Evolutionary conservation across 2,329 filamentous ascomycete species (phyloP).

Genomic region (Colletotrichum sp.): DNA sequence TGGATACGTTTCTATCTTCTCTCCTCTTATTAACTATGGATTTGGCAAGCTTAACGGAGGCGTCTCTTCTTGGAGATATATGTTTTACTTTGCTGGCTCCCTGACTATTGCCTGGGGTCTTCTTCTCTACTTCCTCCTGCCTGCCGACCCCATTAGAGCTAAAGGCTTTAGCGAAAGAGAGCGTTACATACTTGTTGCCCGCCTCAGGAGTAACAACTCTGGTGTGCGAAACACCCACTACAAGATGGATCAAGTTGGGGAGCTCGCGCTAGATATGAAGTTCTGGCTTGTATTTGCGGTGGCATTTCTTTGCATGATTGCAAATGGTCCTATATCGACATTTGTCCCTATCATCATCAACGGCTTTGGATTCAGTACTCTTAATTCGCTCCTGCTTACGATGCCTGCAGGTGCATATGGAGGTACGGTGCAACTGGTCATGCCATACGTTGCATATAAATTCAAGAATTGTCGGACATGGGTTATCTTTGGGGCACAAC

Average conservation of each 20-base stretch:
- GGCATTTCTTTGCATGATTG: constrained; percentile 43
- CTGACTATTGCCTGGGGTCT: constrained; percentile 28
- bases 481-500: constrained; percentile 42
- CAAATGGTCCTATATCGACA: constrained; percentile 48
- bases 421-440: constrained; percentile 40
- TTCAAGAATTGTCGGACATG: constrained; percentile 37
- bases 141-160: constrained; percentile 31
- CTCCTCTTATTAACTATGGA: constrained; percentile 37
- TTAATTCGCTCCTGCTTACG: constrained; percentile 46
- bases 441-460: constrained; percentile 44
- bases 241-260: constrained; percentile 45
- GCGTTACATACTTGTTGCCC: constrained; percentile 29
- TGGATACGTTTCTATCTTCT: constrained; percentile 37
- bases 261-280: constrained; percentile 35
- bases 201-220: constrained; percentile 38
- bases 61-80: constrained; percentile 34
- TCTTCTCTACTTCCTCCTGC: constrained; percentile 30
- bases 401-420: constrained; percentile 44
- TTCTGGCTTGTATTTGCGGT: constrained; percentile 46
- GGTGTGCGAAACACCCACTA: constrained; percentile 46
- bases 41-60: constrained; percentile 32
- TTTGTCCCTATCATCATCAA: constrained; percentile 51
- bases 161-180: constrained; percentile 33
- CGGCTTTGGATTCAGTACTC: constrained; percentile 45
- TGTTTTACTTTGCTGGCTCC: constrained; percentile 38